Evolutionary conservation across 441 rosid genomes (phyloP), one percentile per base, ranked within the genome.

Genomic region (Erysimum cheiri): DNA sequence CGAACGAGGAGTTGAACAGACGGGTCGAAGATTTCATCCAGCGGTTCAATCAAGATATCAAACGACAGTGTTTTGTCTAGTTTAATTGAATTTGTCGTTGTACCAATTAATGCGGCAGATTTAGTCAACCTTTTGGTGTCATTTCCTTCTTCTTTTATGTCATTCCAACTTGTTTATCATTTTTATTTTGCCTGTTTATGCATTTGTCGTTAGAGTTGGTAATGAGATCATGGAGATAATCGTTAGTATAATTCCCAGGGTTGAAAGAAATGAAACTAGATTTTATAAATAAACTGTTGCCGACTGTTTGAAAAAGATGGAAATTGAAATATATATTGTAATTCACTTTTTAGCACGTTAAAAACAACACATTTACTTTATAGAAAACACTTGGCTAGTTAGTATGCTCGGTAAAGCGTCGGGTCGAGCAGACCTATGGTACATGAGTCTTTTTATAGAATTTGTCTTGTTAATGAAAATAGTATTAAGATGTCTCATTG

Each of bases 21-120:
- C 82, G 92, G 71, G 91, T 87, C n/a, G 94, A 91, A 77, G 92
- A 88, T 62, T 90, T 90, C 40, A 90, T 90, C 75, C 74, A 72
- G 63, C 73, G 75, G 53, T 85, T 82, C 73, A 85, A 79, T 47
- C 71, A 59, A 68, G 85, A 90, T 54, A 84, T 86, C 52, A 84
- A 81, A 77, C 83, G 78, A 39, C 85, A 82, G 73, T 57, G 47
- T 39, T 26, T 64, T 11, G 69, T 43, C 22, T 72, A 57, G 53
- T 37, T 47, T 64, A 28, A 15, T 64, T 55, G 43, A n/a, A 8
- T 62, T 32, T 53, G 49, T 54, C n/a, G n/a, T 35, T 14, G 49
- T 37, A 60, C 49, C 43, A 11, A 13, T 22, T 19, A 19, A 19
- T 33, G 6, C 17, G 52, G 61, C 53, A 50, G n/a, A n/a, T 71